phyloP scores from a whole-genome alignment of 2,329 filamentous ascomycete species.

The Salinomyces thailandicus region DNA sequence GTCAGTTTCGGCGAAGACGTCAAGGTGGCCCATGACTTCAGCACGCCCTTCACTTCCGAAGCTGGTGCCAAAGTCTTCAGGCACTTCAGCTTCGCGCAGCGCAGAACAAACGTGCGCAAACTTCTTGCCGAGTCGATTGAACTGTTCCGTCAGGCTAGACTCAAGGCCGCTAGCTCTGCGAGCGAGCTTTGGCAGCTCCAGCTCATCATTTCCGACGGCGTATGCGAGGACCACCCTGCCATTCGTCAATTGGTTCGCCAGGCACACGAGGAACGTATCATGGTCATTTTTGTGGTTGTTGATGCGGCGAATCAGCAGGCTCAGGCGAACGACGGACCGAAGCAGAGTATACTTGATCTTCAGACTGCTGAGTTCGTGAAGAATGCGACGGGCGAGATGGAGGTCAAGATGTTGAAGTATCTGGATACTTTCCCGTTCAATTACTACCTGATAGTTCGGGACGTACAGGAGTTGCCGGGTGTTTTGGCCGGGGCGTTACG shows the following conservation, averaged over 20 bases:
- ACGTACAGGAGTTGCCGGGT: constrained; percentile 80
- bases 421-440: constrained; percentile 93
- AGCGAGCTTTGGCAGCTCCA: constrained; percentile 89
- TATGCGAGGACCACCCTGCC: constrained; percentile 79
- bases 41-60: constrained; percentile 68
- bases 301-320: constrained; percentile 44
- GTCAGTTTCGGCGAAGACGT: constrained; percentile 80
- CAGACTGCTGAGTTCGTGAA: constrained; percentile 75
- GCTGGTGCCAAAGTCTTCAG: constrained; percentile 76
- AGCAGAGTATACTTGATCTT: constrained; percentile 68
- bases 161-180: constrained; percentile 42
- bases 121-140: constrained; percentile 69
- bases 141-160: constrained; percentile 67
- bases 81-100: constrained; percentile 75
- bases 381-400: constrained; percentile 52
- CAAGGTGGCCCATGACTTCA: constrained; percentile 76
- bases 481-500: constrained; percentile 80
- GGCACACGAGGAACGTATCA: constrained; percentile 86
- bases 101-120: constrained; percentile 72
- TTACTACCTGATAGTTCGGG: constrained; percentile 90
- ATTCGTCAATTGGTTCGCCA: constrained; percentile 75
- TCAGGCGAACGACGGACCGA: constrained; percentile 26
- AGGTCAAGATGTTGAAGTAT: constrained; percentile 77
- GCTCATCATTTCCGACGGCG: constrained; percentile 84
- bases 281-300: constrained; percentile 97